Base-by-base conservation (phyloP, 2,329 filamentous ascomycete genomes). In the Penicillium sp. region DNA sequence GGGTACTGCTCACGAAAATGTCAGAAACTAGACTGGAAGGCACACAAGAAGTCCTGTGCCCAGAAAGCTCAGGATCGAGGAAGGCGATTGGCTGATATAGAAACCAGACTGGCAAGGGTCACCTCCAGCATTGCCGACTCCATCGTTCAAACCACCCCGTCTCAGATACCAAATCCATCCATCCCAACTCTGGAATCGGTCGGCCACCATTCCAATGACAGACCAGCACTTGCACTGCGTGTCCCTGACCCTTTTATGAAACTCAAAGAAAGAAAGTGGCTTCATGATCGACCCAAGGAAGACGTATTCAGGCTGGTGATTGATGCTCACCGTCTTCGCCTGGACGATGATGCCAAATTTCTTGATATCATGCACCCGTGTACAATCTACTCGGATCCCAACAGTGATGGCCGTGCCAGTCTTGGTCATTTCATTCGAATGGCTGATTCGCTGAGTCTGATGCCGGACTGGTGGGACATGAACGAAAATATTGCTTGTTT, bases 1-100 rank as follows among this genome's bases (percentile, higher is more conserved):
- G 68, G 60, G 23, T 84, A 84, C 68, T 85, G 82, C 72, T 80
- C 78, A 37, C 71, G 71, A 21, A 74, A 77, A 31, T 84, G 82
- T 68, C 78, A 84, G 64, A 80, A 78, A 57, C 63, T 67, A 1
- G 73, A 83, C 62, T 84, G 78, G 79, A 79, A 80, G 58, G 23
- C 14, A 2, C 81, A 84, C 66, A 80, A 80, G 61, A 75, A 74
- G 54, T 56, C 64, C 8, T 83, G 80, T 66, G 63, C 59, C 42
- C 69, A 65, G 55, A 55, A 26, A 65, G 55, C 62, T 46, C 39
- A 43, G 9, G 39, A 28, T 10, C 39, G 39, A 43, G 39, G 19
- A 23, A 6, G 3, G 3, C 21, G 37, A 2, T 7, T 24, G 0
- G 13, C 10, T 21, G 19, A 6, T 2, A 7, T 14, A 5, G 11